phyloP scores from a whole-genome alignment of 1,284 basidiomycete genomes.

The Cutaneotrichosporon daszewskae region DNA sequence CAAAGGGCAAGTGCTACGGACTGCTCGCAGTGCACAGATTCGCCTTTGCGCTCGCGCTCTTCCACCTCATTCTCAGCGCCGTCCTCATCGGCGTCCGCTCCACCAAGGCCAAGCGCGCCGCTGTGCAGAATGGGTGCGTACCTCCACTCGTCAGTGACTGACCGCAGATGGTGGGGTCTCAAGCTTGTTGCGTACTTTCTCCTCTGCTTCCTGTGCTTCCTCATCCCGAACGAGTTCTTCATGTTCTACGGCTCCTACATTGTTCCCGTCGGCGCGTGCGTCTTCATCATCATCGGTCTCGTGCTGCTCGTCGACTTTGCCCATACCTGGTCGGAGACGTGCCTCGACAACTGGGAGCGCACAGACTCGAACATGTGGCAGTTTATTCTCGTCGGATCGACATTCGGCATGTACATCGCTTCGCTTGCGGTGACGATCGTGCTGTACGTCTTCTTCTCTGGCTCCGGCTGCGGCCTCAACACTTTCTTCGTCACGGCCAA shows the following conservation, averaged over 20 bases:
- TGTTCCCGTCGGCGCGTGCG: slow-evolving; percentile 79
- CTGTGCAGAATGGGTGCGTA: slow-evolving; percentile 89
- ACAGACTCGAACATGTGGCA: slow-evolving; percentile 88
- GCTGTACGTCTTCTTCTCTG: slow-evolving; percentile 87
- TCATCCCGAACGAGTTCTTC: slow-evolving; percentile 57
- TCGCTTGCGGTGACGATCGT: slow-evolving; percentile 78
- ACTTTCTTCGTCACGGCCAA: slow-evolving; percentile 92
- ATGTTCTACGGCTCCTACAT: slow-evolving; percentile 79
- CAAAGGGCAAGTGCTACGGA: slow-evolving; percentile 88
- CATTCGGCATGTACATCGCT: slow-evolving; percentile 76
- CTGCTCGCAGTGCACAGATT: slow-evolving; percentile 97
- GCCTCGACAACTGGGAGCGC: slow-evolving; percentile 90
- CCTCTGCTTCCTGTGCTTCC: slow-evolving; percentile 82
- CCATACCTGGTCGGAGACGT: slow-evolving; percentile 96
- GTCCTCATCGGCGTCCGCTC: slow-evolving; percentile 80
- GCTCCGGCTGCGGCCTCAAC: slow-evolving; percentile 80
- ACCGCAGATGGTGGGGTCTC: slow-evolving; percentile 90
- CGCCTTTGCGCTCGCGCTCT: slow-evolving; percentile 86
- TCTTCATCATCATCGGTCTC: slow-evolving; percentile 93
- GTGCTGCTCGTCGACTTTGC: slow-evolving; percentile 98
- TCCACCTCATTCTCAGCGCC: slow-evolving; percentile 76
- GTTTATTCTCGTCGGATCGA: slow-evolving; percentile 92
- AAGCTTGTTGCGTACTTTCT: slow-evolving; percentile 81
- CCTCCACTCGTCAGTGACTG: slow-evolving; percentile 1
- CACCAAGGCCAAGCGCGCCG: slow-evolving; percentile 83